Evolutionary conservation across 441 rosid genomes (phyloP).

Genomic region (Syzygium syzygioides): DNA sequence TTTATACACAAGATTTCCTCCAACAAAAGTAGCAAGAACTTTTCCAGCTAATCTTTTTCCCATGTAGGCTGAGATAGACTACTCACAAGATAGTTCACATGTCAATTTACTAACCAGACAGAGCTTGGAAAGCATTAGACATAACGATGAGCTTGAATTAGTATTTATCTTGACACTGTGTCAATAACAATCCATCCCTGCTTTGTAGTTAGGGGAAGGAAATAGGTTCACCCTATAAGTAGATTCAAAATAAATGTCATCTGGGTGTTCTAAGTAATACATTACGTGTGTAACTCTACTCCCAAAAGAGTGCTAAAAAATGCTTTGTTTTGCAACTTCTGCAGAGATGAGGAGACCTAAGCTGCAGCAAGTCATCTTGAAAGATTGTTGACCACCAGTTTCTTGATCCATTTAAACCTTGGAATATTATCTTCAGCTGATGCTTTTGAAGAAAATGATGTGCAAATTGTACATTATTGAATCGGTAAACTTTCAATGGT

Average conservation of each 20-base stretch:
- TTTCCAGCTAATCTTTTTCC: constrained; percentile 73
- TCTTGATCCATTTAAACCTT: neutral
- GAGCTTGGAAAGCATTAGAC: neutral
- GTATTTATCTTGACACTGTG: neutral
- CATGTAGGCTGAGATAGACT: constrained; percentile 85
- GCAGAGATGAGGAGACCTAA: neutral
- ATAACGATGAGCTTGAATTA: neutral
- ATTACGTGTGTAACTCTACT: neutral
- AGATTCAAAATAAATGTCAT: neutral
- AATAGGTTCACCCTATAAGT: neutral
- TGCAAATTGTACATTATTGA: neutral
- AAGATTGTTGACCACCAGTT: neutral
- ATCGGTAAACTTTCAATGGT: neutral
- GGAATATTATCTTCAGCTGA: neutral
- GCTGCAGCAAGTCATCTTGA: neutral
- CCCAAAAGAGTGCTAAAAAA: neutral
- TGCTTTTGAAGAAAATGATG: neutral
- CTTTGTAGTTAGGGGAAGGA: neutral
- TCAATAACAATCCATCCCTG: neutral
- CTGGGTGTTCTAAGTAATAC: neutral
- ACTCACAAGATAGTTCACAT: neutral
- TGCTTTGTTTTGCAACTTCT: neutral
- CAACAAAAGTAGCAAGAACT: constrained; percentile 72
- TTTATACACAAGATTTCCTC: constrained; percentile 81
- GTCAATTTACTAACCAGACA: neutral